Evolutionary conservation across 345 rosid species (phyloP), one percentile per base, ranked within the genome.

Genomic region (Camelina laxa): DNA sequence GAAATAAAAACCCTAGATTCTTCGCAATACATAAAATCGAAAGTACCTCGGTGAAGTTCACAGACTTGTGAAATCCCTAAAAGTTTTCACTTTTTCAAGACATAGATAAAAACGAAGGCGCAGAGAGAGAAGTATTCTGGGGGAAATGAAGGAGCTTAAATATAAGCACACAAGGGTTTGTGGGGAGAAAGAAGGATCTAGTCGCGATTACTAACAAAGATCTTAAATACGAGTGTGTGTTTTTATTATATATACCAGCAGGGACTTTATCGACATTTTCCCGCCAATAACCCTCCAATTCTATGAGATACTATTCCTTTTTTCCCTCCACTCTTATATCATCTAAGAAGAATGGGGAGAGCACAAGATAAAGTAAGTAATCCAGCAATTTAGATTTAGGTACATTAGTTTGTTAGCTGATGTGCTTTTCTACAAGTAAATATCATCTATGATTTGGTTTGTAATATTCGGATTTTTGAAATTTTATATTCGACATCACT

Each of bases 241-340:
- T 24, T 1, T 7, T 36, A 8, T 53, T 61, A 50, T 77, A 74
- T 57, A 69, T 27, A 27, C 30, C 44, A 14, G 9, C 35, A 75
- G 50, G 89, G 89, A 79, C 81, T 69, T 54, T 71, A 76, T 78
- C 63, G 87, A 79, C 82, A 82, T 82, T 86, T 85, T 86, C 85
- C 89, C 89, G 89, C 87, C 87, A 60, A 19, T 36, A 60, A 68
- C 31, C 33, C 65, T 13, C 59, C 21, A 59, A 20, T 53, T 56
- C 19, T 20, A 9, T 55, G 45, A 54, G 16, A 35, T 27, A 7
- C 30, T 45, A 7, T 54, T 58, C 38, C 67, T 36, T 20, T n/a
- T 57, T 57, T 57, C 62, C 42, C 62, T 58, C 62, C 62, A 16
- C 12, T 15, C n/a, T 22, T 33, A 14, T 10, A 30, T n/a, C 19